Base-by-base conservation (phyloP, 1,139 yeast genomes). In the Entelexis sorbosivorans region DNA sequence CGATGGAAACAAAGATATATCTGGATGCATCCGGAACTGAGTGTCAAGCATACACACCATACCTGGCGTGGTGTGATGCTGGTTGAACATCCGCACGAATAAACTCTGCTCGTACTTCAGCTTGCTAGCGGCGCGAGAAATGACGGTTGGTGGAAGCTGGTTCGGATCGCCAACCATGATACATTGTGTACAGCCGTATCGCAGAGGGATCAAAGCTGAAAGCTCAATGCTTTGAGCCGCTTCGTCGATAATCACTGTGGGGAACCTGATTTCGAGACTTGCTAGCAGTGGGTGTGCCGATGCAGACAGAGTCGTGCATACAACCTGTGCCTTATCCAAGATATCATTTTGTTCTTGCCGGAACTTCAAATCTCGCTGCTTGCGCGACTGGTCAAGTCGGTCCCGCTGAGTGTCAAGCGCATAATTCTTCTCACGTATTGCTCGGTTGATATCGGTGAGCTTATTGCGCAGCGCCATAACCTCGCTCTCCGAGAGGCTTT, bases 101-200 rank as follows among this genome's bases (percentile, higher is more conserved):
- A 93, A 73, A 63, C 95, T 84, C 65, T 89, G 95, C 58, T 91
- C 96, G 63, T 93, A 93, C 44, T 80, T 78, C 56, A 75, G 77
- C 7, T 77, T 73, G 1, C 94, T 81, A 1, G 97, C 97, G 9
- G 80, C 81, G 61, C 84, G 89, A 0, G 98, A 91, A 26, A 93
- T 69, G n/a, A 93, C 98, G 0, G 99, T 93, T 0, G 99, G 99
- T 0, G 98, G 99, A 56, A 93, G 74, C 69, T 93, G 99, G 64
- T 91, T 89, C 2, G 98, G 98, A 71, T 93, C 99, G 63, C 99
- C 99, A 49, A 93, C 99, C 96, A 93, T 86, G 48, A 93, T 82
- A 70, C 97, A 89, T 52, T 81, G 79, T 56, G 75, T 80, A 61
- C 95, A 86, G 1, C 98, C 98, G 65, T 89, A 93, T 62, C 95